phyloP scores from a whole-genome alignment of 2,329 filamentous ascomycete species.

The Biscogniauxia marginata region DNA sequence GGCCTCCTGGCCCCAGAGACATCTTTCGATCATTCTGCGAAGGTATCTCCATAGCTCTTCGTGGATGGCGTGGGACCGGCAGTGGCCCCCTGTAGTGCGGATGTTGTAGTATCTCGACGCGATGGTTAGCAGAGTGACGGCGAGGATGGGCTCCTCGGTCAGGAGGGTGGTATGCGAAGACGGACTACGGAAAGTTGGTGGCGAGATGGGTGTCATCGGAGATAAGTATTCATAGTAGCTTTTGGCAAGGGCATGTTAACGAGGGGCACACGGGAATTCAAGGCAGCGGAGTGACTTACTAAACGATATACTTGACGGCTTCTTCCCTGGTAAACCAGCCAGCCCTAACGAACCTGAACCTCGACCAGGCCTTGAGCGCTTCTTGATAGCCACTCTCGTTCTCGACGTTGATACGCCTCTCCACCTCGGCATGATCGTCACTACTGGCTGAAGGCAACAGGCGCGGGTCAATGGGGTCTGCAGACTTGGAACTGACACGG shows the following conservation, averaged over 20 bases:
- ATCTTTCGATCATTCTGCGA: slow-evolving; percentile 89
- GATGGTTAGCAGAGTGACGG: slow-evolving; percentile 87
- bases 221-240: slow-evolving; percentile 91
- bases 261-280: slow-evolving; percentile 1
- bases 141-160: slow-evolving; percentile 87
- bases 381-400: slow-evolving; percentile 59
- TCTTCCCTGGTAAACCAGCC: slow-evolving; percentile 96
- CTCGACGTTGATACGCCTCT: slow-evolving; percentile 45
- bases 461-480: slow-evolving; percentile 34
- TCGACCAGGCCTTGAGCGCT: slow-evolving; percentile 82
- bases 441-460: slow-evolving; percentile 22
- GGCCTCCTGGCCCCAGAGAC: slow-evolving; percentile 94
- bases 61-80: slow-evolving; percentile 86
- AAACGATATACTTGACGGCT: slow-evolving; percentile 90
- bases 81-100: slow-evolving; percentile 74
- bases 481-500: slow-evolving; percentile 25
- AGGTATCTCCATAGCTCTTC: slow-evolving; percentile 95
- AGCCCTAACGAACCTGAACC: slow-evolving; percentile 91
- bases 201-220: slow-evolving; percentile 88
- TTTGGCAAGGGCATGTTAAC: slow-evolving; percentile 4
- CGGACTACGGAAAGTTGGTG: slow-evolving; percentile 85
- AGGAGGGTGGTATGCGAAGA: slow-evolving; percentile 76
- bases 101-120: slow-evolving; percentile 83
- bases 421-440: slow-evolving; percentile 36
- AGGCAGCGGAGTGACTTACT: slow-evolving; percentile 52